Conservation (phyloP, 106 monocot species). For the Allium fistulosum region DNA sequence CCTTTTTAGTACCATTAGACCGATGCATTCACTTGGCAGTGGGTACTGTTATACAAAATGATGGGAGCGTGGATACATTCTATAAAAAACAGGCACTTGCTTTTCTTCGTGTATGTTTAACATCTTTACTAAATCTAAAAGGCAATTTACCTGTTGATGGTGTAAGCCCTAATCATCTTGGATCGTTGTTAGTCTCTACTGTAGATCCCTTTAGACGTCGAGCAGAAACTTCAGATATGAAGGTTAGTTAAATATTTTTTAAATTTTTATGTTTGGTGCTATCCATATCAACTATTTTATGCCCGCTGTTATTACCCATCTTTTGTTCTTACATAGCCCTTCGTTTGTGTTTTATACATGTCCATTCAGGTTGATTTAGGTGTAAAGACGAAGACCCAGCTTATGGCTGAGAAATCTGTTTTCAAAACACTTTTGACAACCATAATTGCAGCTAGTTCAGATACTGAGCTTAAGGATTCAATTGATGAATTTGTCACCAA, state of each 20-base stretch:
- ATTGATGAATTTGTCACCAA: slow-evolving; percentile 77
- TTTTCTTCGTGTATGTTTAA: slow-evolving; percentile 82
- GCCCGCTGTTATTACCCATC: not conserved
- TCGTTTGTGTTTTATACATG: not conserved
- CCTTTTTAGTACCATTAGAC: slow-evolving; percentile 93
- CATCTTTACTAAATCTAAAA: slow-evolving; percentile 71
- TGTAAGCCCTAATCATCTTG: slow-evolving; percentile 48
- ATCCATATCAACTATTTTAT: not conserved
- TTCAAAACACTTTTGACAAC: slow-evolving; percentile 79
- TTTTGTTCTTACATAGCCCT: not conserved
- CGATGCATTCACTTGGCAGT: slow-evolving; percentile 83
- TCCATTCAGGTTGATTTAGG: slow-evolving; percentile 83
- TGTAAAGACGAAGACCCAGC: slow-evolving; percentile 97
- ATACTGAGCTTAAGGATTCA: slow-evolving; percentile 58
- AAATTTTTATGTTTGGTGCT: not conserved
- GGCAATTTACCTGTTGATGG: slow-evolving; percentile 60
- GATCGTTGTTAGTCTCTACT: slow-evolving; percentile 62
- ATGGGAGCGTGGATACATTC: slow-evolving; percentile 60
- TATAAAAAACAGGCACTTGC: slow-evolving; percentile 85
- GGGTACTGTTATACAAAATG: slow-evolving; percentile 64
- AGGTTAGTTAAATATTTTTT: slow-evolving; percentile 34
- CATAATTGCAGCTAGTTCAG: slow-evolving; percentile 63
- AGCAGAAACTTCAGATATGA: slow-evolving; percentile 65
- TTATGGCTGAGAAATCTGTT: slow-evolving; percentile 97
- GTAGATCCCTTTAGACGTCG: slow-evolving; percentile 72